phyloP scores from a whole-genome alignment of 345 rosid species.

The Eucalyptus viminalis region DNA sequence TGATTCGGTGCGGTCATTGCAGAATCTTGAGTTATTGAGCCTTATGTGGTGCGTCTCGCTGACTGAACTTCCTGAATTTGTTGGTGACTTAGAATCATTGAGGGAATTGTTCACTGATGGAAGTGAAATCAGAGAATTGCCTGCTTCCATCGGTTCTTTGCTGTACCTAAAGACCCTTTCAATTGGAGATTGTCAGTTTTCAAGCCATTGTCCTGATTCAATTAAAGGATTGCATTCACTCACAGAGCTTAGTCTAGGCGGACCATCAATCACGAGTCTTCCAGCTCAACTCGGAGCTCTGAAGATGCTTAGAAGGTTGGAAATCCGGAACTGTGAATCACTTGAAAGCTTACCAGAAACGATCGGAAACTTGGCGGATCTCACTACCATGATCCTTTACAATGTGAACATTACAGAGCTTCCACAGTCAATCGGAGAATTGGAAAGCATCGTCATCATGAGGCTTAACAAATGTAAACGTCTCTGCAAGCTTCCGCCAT shows the following conservation, averaged over 20 bases:
- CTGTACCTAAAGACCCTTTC: slow-evolving; percentile 9
- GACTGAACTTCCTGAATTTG: slow-evolving; percentile 12
- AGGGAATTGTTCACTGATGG: neutral
- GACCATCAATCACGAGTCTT: slow-evolving; percentile 9
- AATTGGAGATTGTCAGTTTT: slow-evolving; percentile 4
- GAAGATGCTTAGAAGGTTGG: slow-evolving; percentile 25
- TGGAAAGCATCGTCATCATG: slow-evolving; percentile 17
- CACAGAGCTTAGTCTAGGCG: slow-evolving; percentile 10
- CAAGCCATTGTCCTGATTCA: slow-evolving; percentile 24
- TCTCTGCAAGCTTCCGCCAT: slow-evolving; percentile 31
- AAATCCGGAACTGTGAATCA: slow-evolving; percentile 5
- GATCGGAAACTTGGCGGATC: slow-evolving; percentile 13
- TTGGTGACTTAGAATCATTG: slow-evolving; percentile 19
- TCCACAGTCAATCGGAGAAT: slow-evolving; percentile 27
- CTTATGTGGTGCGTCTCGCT: slow-evolving; percentile 16
- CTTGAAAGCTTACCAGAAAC: slow-evolving; percentile 26
- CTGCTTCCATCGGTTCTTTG: slow-evolving; percentile 22
- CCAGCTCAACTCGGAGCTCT: slow-evolving; percentile 20
- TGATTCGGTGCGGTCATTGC: slow-evolving; percentile 15
- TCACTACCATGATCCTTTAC: slow-evolving; percentile 9
- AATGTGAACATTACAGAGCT: slow-evolving; percentile 15
- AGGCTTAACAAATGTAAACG: slow-evolving; percentile 6
- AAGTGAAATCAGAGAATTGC: slow-evolving; percentile 20
- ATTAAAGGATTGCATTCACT: slow-evolving; percentile 18
- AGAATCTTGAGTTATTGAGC: slow-evolving; percentile 26